A percentile compares a stretch with the other conserved stretches of the same genome.
phyloP scores from a whole-genome alignment of 768 basidiomycete species.

The Xerocomus potaroensis region DNA sequence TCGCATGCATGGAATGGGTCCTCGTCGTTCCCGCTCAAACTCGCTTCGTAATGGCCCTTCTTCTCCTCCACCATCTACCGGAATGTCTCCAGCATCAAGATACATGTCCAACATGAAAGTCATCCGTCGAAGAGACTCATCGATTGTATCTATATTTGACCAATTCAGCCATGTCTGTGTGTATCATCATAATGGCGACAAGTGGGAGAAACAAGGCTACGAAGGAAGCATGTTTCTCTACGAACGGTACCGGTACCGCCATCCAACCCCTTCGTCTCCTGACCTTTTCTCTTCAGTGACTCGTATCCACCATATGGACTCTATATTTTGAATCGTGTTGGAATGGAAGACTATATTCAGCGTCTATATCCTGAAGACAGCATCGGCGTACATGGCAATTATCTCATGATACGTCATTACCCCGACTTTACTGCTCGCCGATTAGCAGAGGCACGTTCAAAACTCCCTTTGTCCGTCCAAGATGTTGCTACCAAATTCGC shows the following conservation, averaged over 20 bases:
- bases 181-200: conserved; percentile 67
- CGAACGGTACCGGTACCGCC: conserved; percentile 50
- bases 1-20: too few relatives aligned
- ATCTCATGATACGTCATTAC: conserved; percentile 71
- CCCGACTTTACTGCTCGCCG: conserved; percentile 59
- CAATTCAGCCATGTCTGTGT: conserved; percentile 86
- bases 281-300: conserved; percentile 40
- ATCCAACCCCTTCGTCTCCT: neutral
- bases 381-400: conserved; percentile 53
- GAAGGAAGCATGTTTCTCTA: conserved; percentile 91
- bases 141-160: conserved; percentile 77
- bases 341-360: conserved; percentile 73
- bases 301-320: conserved; percentile 81
- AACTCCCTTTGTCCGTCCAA: conserved; percentile 17
- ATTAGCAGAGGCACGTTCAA: conserved; percentile 35
- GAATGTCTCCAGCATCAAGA: conserved; percentile 62
- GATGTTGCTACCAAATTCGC: conserved; percentile 47
- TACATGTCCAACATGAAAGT: conserved; percentile 80
- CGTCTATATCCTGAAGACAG: conserved; percentile 77
- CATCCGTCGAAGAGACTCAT: conserved; percentile 71
- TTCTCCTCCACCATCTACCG: conserved; percentile 19
- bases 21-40: conserved; percentile 28
- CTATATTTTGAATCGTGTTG: conserved; percentile 79
- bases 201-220: conserved; percentile 80
- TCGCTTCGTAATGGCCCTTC: conserved; percentile 18